phyloP scores from a whole-genome alignment of 1,284 basidiomycete genomes.

The Butyriboletus appendiculatus region DNA sequence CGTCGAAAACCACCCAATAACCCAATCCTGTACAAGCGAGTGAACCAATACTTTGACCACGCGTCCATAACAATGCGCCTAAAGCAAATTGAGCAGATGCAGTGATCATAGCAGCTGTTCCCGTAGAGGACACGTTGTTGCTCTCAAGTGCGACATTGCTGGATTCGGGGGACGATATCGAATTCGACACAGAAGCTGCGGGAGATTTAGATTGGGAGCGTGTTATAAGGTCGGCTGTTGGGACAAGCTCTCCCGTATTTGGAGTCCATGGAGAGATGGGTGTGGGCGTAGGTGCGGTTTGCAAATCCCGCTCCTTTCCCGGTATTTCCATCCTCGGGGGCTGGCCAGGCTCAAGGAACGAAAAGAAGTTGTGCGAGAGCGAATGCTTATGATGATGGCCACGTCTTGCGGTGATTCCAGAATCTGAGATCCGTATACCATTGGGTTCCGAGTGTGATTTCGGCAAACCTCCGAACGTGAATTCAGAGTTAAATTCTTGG shows the following conservation, averaged over 20 bases:
- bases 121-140: slow-evolving; percentile 18
- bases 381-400: slow-evolving; percentile 95
- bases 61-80: slow-evolving; percentile 82
- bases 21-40: slow-evolving; percentile 88
- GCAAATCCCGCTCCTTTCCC: slow-evolving; percentile 8
- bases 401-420: slow-evolving; percentile 41
- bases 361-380: slow-evolving; percentile 92
- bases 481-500: slow-evolving; percentile 24
- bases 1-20: slow-evolving; percentile 96
- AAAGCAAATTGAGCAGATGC: slow-evolving; percentile 53
- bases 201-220: slow-evolving; percentile 30
- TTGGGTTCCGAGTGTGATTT: slow-evolving; percentile 31
- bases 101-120: slow-evolving; percentile 29
- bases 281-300: slow-evolving; percentile 27
- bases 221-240: slow-evolving; percentile 9
- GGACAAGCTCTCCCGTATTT: slow-evolving; percentile 5
- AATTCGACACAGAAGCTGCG: slow-evolving; percentile 8
- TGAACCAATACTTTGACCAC: slow-evolving; percentile 89
- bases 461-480: slow-evolving; percentile 33
- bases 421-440: slow-evolving; percentile 4
- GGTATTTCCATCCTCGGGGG: slow-evolving; percentile 8
- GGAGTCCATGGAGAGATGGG: slow-evolving; percentile 25
- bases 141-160: not conserved
- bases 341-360: slow-evolving; percentile 70
- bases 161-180: slow-evolving; percentile 4